Evolutionary conservation across 768 basidiomycete species (phyloP).

Genomic region (Phaeotremella skinneri): DNA sequence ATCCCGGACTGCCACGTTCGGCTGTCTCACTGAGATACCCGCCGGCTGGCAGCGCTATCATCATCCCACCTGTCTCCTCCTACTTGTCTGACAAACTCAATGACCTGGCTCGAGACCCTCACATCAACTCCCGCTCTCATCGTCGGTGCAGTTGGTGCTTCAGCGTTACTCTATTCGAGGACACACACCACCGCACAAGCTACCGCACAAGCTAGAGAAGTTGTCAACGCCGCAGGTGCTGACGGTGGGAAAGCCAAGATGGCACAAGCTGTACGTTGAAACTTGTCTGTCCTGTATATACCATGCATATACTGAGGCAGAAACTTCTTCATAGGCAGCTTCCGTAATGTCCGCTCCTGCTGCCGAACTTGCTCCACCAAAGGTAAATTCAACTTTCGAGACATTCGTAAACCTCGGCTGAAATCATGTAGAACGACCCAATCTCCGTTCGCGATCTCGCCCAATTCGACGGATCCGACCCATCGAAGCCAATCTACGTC

Average conservation of each 20-base stretch:
- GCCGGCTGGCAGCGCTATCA: too few species aligned
- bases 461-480: conserved; percentile 67
- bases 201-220: conserved; percentile 28
- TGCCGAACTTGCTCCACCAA: conserved; percentile 40
- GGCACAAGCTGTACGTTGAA: conserved; percentile 33
- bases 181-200: conserved; percentile 9
- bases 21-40: too few species aligned
- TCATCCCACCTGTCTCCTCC: not conserved
- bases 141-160: conserved; percentile 30
- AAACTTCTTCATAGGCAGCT: conserved; percentile 25
- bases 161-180: conserved; percentile 20
- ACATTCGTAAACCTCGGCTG: not conserved
- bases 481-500: conserved; percentile 74
- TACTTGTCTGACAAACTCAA: not conserved
- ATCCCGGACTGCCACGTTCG: too few species aligned
- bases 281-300: not conserved
- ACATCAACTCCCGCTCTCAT: conserved; percentile 37
- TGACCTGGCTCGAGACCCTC: conserved; percentile 36
- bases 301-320: not conserved
- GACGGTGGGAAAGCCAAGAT: conserved; percentile 26
- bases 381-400: conserved; percentile 22
- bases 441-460: conserved; percentile 69
- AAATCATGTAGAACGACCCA: conserved; percentile 62
- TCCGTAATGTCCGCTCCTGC: conserved; percentile 48
- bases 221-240: conserved; percentile 12